phyloP scores from a whole-genome alignment of 2,329 filamentous ascomycete genomes.

The Nemania sp. region DNA sequence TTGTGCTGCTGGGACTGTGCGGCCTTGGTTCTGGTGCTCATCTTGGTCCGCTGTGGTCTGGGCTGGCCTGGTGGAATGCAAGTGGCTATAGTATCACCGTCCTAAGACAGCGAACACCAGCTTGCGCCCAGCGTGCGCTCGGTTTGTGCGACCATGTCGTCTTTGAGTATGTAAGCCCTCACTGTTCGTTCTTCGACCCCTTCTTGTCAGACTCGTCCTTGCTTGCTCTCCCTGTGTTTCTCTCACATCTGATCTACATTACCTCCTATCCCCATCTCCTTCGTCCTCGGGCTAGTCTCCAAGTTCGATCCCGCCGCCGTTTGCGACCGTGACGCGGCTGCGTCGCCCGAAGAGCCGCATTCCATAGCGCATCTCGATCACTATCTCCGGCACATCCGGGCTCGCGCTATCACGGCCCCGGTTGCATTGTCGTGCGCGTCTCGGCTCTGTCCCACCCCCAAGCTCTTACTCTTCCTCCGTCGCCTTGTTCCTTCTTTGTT shows the following conservation, averaged over 20 bases:
- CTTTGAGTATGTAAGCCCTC: constrained; percentile 39
- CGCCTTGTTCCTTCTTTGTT: neutral
- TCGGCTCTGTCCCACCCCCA: neutral
- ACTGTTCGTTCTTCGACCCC: constrained; percentile 9
- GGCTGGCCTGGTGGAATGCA: constrained; percentile 29
- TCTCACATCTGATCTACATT: too few relatives aligned
- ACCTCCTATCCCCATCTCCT: neutral
- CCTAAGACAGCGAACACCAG: neutral
- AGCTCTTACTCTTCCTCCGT: neutral
- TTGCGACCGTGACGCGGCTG: too few relatives aligned
- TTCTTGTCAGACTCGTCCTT: too few relatives aligned
- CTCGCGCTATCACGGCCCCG: neutral
- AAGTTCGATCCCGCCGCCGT: too few relatives aligned
- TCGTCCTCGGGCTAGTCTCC: neutral
- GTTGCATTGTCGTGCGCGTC: neutral
- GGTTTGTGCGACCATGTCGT: constrained; percentile 32
- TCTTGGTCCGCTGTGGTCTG: too few relatives aligned
- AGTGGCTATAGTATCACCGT: constrained; percentile 29
- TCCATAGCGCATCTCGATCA: constrained; percentile 1
- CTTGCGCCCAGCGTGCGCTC: neutral
- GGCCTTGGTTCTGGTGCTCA: too few relatives aligned
- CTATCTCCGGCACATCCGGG: constrained; percentile 11
- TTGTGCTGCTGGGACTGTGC: constrained; percentile 26
- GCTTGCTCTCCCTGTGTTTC: neutral
- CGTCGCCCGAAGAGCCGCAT: constrained; percentile 1